phyloP scores from a whole-genome alignment of 148 eudicot genomes.

The Diospyros lotus region DNA sequence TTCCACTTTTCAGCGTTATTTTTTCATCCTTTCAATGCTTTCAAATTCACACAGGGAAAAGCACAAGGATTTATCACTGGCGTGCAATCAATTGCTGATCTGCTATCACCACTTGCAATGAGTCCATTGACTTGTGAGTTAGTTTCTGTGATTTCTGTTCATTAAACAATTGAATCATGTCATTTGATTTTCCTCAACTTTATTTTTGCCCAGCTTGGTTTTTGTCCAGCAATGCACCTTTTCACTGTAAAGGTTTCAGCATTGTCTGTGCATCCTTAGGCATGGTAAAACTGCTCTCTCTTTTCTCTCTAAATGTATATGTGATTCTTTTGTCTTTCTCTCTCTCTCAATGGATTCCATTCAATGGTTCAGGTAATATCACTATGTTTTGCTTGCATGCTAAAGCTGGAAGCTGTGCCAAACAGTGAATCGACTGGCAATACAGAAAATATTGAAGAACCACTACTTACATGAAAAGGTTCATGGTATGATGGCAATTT shows the following conservation, averaged over 20 bases:
- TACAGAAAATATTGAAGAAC: slow-evolving; percentile 28
- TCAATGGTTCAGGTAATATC: slow-evolving; percentile 42
- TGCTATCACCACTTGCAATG: slow-evolving; percentile 82
- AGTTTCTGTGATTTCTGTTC: background rate
- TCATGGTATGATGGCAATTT: background rate
- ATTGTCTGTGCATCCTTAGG: slow-evolving; percentile 61
- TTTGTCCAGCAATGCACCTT: slow-evolving; percentile 71
- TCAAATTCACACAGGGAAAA: slow-evolving; percentile 48
- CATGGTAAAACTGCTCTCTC: slow-evolving; percentile 42
- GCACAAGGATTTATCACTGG: slow-evolving; percentile 84
- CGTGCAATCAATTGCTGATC: slow-evolving; percentile 72
- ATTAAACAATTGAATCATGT: background rate
- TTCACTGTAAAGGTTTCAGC: slow-evolving; percentile 88
- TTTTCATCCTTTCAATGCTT: background rate
- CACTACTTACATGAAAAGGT: slow-evolving; percentile 27
- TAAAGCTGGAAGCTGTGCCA: slow-evolving; percentile 42
- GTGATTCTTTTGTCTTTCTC: no score
- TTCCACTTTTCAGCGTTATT: background rate
- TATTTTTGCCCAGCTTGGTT: slow-evolving; percentile 60
- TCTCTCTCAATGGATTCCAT: background rate
- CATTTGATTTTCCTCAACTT: background rate
- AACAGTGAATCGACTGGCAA: slow-evolving; percentile 15
- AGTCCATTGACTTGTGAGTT: slow-evolving; percentile 80
- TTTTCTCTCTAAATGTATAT: background rate
- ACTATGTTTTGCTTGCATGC: slow-evolving; percentile 41